These are phyloP conservation scores for Gnaphalium uliginosum DNA, from an alignment of 129 eudicot species.

Conservation along the genomic window DNA sequence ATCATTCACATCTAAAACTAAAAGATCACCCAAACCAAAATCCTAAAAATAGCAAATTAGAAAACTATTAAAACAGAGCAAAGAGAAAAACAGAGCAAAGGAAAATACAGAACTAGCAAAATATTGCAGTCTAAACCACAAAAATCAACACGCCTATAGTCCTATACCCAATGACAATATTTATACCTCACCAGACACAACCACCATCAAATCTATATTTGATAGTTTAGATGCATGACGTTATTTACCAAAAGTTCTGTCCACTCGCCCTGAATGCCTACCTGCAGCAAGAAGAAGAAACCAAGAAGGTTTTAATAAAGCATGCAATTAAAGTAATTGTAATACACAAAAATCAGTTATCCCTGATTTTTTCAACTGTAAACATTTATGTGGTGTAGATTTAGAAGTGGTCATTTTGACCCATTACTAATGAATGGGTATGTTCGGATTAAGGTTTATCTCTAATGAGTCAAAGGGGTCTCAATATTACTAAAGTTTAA, in stretches of 20 bases:
- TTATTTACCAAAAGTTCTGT: slow-evolving; percentile 31
- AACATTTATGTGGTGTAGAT: neutral
- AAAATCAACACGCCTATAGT: neutral
- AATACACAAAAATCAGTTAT: neutral
- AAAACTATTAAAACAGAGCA: slow-evolving; percentile 12
- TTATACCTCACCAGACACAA: slow-evolving; percentile 2
- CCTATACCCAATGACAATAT: neutral
- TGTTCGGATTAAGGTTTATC: neutral
- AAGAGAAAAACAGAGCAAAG: neutral
- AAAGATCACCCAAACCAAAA: neutral
- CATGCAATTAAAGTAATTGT: neutral
- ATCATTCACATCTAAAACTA: neutral
- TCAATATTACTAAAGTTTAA: too few species aligned
- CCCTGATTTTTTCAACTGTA: neutral
- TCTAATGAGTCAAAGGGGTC: neutral
- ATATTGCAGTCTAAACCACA: neutral
- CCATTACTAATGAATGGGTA: neutral
- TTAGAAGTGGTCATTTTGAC: neutral
- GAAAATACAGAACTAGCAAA: too few species aligned
- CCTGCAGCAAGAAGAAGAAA: slow-evolving; percentile 18
- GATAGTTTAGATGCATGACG: neutral
- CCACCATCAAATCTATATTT: neutral
- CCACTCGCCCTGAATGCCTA: slow-evolving; percentile 14
- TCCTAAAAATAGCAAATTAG: slow-evolving; percentile 31
- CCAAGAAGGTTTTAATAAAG: neutral